Conservation (phyloP, 140 eudicot genomes). For the Stevia rebaudiana region DNA sequence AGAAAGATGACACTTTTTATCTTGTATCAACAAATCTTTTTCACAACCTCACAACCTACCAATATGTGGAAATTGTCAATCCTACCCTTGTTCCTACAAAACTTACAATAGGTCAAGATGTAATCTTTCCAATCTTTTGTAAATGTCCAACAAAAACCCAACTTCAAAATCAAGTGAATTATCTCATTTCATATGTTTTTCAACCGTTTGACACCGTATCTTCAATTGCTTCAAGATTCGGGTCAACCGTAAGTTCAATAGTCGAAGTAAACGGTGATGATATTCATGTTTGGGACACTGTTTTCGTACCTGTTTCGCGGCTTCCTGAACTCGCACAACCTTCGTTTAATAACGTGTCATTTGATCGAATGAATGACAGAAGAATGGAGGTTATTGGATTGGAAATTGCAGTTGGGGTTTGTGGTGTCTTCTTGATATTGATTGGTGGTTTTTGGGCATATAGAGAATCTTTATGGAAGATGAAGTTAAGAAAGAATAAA, state of each 20-base stretch:
- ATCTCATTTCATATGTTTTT: conserved; percentile 64
- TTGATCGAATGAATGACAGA: conserved; percentile 17
- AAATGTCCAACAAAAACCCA: conserved; percentile 64
- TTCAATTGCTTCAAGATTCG: conserved; percentile 54
- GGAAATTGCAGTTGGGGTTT: conserved; percentile 64
- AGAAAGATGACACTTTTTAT: conserved; percentile 53
- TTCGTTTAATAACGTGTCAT: conserved; percentile 1
- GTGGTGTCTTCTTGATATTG: conserved; percentile 45
- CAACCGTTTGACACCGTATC: conserved; percentile 61
- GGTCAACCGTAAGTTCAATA: conserved; percentile 37
- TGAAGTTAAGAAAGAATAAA: conserved; percentile 11
- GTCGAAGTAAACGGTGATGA: conserved; percentile 48
- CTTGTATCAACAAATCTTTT: conserved; percentile 36
- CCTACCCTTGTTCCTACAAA: conserved; percentile 53
- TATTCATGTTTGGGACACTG: conserved; percentile 33
- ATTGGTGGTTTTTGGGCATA: conserved; percentile 42
- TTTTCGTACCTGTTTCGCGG: conserved; percentile 67
- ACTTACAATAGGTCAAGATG: conserved; percentile 45
- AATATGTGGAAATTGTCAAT: conserved; percentile 62
- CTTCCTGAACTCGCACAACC: conserved; percentile 69
- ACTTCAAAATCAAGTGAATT: conserved; percentile 34
- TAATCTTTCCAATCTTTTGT: conserved; percentile 73
- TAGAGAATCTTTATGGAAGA: conserved; percentile 43
- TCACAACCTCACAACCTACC: conserved; percentile 69
- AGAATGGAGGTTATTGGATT: conserved; percentile 51